Conservation (phyloP, 371 early-diverging fungal species). For the Lichtheimia ornata region DNA sequence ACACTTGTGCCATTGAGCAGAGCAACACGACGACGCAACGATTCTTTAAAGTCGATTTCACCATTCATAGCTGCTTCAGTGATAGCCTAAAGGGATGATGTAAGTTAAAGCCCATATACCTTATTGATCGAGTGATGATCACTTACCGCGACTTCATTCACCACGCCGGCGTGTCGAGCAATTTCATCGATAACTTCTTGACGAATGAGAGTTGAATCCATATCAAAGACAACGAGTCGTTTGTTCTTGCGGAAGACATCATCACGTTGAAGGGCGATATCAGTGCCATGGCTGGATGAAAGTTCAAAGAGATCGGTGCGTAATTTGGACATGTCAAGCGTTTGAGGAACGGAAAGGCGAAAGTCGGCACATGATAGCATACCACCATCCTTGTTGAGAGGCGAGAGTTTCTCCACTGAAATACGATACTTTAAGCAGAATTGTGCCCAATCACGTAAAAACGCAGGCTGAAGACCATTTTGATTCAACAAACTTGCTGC, state of each 20-base stretch:
- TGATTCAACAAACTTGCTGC: slow-evolving; percentile 84
- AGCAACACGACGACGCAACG: slow-evolving; percentile 83
- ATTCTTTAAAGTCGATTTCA: slow-evolving; percentile 94
- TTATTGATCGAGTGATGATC: neutral
- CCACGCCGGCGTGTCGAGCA: slow-evolving; percentile 89
- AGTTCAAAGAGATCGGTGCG: slow-evolving; percentile 72
- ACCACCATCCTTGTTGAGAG: slow-evolving; percentile 61
- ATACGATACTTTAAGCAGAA: slow-evolving; percentile 71
- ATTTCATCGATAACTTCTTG: slow-evolving; percentile 99
- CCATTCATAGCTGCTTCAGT: slow-evolving; percentile 97
- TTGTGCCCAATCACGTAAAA: slow-evolving; percentile 75
- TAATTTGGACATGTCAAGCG: slow-evolving; percentile 60
- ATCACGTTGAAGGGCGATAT: slow-evolving; percentile 86
- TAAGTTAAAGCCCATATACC: no score
- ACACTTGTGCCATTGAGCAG: slow-evolving; percentile 89
- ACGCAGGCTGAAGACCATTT: slow-evolving; percentile 69
- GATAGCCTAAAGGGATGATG: slow-evolving; percentile 63
- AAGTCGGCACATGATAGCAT: slow-evolving; percentile 78
- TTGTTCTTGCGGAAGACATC: slow-evolving; percentile 89
- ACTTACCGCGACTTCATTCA: slow-evolving; percentile 87
- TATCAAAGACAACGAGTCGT: slow-evolving; percentile 95
- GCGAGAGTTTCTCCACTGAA: slow-evolving; percentile 79
- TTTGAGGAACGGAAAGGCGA: slow-evolving; percentile 72
- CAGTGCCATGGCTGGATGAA: slow-evolving; percentile 69
- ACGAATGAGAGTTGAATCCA: slow-evolving; percentile 97